phyloP scores from a whole-genome alignment of 1,284 basidiomycete species.

The Sporisorium graminicola region DNA sequence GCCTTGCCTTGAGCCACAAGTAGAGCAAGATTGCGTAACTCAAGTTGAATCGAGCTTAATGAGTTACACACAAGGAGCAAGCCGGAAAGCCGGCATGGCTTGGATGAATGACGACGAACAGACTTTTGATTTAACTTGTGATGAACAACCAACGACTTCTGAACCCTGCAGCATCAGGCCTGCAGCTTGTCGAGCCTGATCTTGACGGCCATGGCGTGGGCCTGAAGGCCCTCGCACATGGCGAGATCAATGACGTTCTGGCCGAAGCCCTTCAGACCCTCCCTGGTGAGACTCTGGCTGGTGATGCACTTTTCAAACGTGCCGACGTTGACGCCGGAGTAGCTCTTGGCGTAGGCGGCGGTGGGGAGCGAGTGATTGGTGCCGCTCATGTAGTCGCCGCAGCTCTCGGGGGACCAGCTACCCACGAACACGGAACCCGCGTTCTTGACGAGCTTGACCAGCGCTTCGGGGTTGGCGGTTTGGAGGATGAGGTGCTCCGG shows the following conservation, averaged over 20 bases:
- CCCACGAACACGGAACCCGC: constrained; percentile 96
- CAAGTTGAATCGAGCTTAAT: too few relatives aligned
- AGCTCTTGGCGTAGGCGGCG: constrained; percentile 90
- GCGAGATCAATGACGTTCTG: constrained; percentile 91
- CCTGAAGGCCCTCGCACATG: constrained; percentile 93
- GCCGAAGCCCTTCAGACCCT: constrained; percentile 83
- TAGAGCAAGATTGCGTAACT: too few relatives aligned
- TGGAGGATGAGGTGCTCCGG: constrained; percentile 75
- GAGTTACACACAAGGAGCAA: too few relatives aligned
- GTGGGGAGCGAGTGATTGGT: constrained; percentile 89
- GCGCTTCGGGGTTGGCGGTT: constrained; percentile 43
- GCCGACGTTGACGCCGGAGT: constrained; percentile 95
- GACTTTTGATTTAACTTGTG: too few relatives aligned
- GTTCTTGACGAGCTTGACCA: constrained; percentile 62
- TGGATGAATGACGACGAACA: too few relatives aligned
- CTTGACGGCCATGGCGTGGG: constrained; percentile 79
- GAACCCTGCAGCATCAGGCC: too few relatives aligned
- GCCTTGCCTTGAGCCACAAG: too few relatives aligned
- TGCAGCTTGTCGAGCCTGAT: constrained; percentile 62
- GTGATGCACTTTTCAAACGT: constrained; percentile 99
- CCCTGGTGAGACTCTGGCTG: constrained; percentile 86
- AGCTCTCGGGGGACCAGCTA: constrained; percentile 79
- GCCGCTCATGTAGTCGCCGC: constrained; percentile 97
- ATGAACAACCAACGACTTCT: too few relatives aligned
- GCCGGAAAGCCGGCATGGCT: too few relatives aligned